Percentiles rank a stretch among this genome's conserved stretches.
phyloP scores from a whole-genome alignment of 106 monocot species.

The Dendrobium huoshanense region DNA sequence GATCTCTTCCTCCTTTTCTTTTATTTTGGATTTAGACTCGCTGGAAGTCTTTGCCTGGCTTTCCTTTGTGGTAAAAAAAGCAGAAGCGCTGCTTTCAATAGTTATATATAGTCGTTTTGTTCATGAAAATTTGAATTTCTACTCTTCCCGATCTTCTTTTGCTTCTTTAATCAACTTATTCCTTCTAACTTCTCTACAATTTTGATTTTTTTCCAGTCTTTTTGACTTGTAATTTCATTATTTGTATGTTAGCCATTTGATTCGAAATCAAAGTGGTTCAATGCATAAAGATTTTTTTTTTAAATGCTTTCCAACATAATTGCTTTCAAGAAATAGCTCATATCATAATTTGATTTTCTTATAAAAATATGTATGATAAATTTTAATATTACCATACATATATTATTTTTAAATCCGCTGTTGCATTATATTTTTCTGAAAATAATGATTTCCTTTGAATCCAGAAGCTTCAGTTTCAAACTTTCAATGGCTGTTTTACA shows the following conservation, averaged over 20 bases:
- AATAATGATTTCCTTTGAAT: too few relatives aligned
- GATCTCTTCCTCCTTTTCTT: neutral
- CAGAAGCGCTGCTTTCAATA: neutral
- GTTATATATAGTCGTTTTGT: neutral
- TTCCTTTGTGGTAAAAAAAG: neutral
- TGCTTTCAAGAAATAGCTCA: neutral
- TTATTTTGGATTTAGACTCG: neutral
- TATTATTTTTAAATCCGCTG: too few relatives aligned
- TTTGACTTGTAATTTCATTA: too few relatives aligned
- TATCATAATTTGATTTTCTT: neutral
- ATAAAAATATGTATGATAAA: neutral
- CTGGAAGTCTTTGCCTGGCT: neutral
- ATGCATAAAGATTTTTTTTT: too few relatives aligned
- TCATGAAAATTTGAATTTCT: neutral
- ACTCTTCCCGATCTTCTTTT: neutral
- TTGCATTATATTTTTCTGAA: too few relatives aligned
- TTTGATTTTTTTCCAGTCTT: neutral
- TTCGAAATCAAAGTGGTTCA: too few relatives aligned
- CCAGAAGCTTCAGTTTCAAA: too few relatives aligned
- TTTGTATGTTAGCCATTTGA: too few relatives aligned
- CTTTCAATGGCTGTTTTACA: too few relatives aligned
- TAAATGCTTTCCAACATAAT: too few relatives aligned
- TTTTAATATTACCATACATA: too few relatives aligned
- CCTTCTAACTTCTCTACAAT: neutral
- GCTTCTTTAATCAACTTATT: neutral